Percentiles rank a stretch among this genome's conserved stretches.
phyloP scores from a whole-genome alignment of 805 yeast species.

The Metschnikowia gelsemii region DNA sequence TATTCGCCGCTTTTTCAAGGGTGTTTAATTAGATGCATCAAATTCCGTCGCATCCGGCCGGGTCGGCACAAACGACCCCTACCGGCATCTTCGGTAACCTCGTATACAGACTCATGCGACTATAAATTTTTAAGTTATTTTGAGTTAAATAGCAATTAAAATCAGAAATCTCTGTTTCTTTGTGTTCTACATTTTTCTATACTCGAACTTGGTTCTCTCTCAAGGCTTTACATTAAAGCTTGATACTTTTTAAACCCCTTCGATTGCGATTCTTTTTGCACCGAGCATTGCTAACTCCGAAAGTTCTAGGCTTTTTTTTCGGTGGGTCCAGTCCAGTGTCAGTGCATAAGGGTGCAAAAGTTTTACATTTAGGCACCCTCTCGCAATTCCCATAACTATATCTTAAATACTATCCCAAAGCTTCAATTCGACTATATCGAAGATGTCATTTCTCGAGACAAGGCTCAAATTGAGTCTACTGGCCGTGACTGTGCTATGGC shows the following conservation, averaged over 20 bases:
- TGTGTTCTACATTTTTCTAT: neutral
- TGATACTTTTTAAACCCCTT: neutral
- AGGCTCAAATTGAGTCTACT: slow-evolving; percentile 2
- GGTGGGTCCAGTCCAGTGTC: neutral
- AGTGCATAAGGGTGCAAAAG: too few relatives aligned
- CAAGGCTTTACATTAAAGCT: too few relatives aligned
- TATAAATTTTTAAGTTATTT: neutral
- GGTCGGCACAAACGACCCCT: neutral
- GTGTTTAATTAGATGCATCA: slow-evolving; percentile 9
- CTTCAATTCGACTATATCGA: neutral
- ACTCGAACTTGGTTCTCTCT: too few relatives aligned
- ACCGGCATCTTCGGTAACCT: slow-evolving; percentile 8
- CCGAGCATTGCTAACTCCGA: neutral
- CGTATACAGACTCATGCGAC: slow-evolving; percentile 9
- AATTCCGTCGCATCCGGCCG: slow-evolving; percentile 4
- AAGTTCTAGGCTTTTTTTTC: neutral
- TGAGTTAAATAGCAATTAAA: too few relatives aligned
- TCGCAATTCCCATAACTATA: too few relatives aligned
- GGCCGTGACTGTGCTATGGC: slow-evolving; percentile 1
- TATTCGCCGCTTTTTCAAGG: neutral
- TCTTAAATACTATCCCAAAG: neutral
- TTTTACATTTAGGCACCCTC: neutral
- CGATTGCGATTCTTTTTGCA: neutral
- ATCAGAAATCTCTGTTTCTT: neutral
- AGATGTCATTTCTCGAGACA: slow-evolving; percentile 3